These are phyloP conservation scores for Helenozyma baotianmanensis DNA, from an alignment of 805 yeast genomes.

Conservation along the genomic window DNA sequence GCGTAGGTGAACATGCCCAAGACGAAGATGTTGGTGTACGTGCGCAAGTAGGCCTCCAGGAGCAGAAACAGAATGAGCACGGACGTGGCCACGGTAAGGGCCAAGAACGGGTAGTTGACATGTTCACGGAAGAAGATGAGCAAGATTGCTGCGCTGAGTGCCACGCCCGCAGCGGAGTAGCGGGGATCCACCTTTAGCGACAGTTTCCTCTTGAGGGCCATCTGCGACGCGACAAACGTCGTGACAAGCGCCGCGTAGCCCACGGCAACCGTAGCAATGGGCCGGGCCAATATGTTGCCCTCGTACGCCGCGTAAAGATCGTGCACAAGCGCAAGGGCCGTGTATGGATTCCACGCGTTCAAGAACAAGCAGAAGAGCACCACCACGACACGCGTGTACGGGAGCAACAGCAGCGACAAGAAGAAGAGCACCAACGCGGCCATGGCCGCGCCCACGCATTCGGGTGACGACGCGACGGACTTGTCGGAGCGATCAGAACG, in stretches of 20 bases:
- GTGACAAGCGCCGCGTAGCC: conserved; percentile 19
- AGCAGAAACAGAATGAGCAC: conserved; percentile 10
- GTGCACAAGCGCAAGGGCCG: conserved; percentile 22
- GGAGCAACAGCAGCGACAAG: conserved; percentile 20
- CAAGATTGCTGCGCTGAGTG: not conserved
- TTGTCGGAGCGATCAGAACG: not conserved
- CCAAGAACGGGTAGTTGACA: conserved; percentile 10
- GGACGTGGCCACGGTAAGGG: conserved; percentile 10
- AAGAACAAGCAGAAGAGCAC: conserved; percentile 27
- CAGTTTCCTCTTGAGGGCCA: conserved; percentile 4
- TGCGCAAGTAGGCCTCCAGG: conserved; percentile 5
- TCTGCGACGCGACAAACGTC: conserved; percentile 14
- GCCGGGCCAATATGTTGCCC: not conserved
- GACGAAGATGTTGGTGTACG: conserved; percentile 8
- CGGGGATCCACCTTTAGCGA: not conserved
- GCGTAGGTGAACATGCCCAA: conserved; percentile 10
- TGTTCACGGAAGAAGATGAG: conserved; percentile 1
- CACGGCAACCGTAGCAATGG: conserved; percentile 3
- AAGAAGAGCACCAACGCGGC: conserved; percentile 19
- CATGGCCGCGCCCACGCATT: not conserved
- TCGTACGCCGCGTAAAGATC: conserved; percentile 19
- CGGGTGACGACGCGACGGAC: not conserved
- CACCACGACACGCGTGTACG: conserved; percentile 23
- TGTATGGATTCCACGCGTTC: conserved; percentile 26
- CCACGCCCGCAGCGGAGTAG: conserved; percentile 1